phyloP scores from a whole-genome alignment of 495 filamentous ascomycete species.

The Apiosordaria backusii region DNA sequence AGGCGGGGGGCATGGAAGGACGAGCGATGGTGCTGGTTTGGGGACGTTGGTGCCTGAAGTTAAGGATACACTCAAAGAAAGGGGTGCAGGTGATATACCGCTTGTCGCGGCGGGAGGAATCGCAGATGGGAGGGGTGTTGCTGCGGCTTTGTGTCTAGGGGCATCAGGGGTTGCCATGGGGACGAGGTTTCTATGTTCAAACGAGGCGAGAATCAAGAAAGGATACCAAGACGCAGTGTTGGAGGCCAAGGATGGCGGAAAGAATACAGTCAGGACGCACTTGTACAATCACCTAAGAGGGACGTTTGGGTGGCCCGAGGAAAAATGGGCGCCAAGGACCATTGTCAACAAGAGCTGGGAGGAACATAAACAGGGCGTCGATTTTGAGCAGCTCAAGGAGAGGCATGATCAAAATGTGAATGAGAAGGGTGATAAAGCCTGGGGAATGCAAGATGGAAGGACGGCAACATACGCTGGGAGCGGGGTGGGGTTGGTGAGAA shows the following conservation, averaged over 20 bases:
- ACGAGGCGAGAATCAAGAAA: constrained; percentile 80
- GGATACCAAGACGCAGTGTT: constrained; percentile 91
- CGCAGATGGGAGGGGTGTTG: constrained; percentile 84
- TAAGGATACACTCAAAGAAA: constrained; percentile 54
- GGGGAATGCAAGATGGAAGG: constrained; percentile 57
- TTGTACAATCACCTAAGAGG: constrained; percentile 70
- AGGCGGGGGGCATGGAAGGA: constrained; percentile 70
- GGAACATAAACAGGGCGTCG: constrained; percentile 55
- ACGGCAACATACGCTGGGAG: constrained; percentile 68
- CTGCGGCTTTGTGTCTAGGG: constrained; percentile 78
- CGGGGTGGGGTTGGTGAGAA: constrained; percentile 59
- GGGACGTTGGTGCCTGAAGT: constrained; percentile 80
- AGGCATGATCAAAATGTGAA: constrained; percentile 53
- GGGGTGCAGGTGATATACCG: constrained; percentile 64
- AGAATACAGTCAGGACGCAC: constrained; percentile 59
- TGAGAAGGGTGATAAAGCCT: constrained; percentile 53
- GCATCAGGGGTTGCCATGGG: constrained; percentile 94
- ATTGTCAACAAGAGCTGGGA: constrained; percentile 58
- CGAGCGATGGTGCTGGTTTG: constrained; percentile 86
- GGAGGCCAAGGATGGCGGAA: constrained; percentile 58
- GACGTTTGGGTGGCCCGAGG: constrained; percentile 61
- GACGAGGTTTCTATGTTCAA: constrained; percentile 82
- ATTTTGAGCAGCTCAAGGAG: constrained; percentile 56
- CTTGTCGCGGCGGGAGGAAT: constrained; percentile 94
- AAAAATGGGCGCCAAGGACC: constrained; percentile 57